Conservation (phyloP, 2,329 filamentous ascomycete species). For the Curvularia sp. region DNA sequence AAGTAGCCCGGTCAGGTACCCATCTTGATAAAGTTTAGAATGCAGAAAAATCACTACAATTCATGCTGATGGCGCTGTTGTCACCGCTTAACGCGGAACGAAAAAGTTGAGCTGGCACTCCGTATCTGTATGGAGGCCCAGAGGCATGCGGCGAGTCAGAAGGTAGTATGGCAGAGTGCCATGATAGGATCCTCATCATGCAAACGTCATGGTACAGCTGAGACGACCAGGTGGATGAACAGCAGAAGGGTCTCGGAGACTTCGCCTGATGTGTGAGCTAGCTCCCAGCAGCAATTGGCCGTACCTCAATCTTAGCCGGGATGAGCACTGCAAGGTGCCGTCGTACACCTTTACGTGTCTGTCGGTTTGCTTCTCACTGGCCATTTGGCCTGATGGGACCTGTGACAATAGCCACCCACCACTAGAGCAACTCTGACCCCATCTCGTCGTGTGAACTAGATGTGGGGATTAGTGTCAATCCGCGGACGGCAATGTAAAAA, state of each 20-base stretch:
- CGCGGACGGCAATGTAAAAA: not conserved
- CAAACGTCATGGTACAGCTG: conserved; percentile 4
- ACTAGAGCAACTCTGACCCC: not conserved
- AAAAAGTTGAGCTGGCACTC: not conserved
- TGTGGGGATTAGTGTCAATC: not conserved
- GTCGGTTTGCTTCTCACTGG: not conserved
- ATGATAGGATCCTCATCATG: not conserved
- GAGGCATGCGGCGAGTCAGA: conserved; percentile 5
- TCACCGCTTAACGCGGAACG: conserved; percentile 11
- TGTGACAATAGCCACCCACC: not conserved
- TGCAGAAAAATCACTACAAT: conserved; percentile 3
- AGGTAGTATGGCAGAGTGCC: not conserved
- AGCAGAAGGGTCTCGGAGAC: conserved; percentile 8
- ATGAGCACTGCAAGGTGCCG: not conserved
- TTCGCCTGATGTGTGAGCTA: not conserved
- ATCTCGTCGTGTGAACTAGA: not conserved
- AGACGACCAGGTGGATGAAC: conserved; percentile 1
- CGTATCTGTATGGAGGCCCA: not conserved
- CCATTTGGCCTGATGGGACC: not conserved
- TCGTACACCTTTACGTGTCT: not conserved
- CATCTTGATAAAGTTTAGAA: conserved; percentile 1
- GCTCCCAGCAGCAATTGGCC: not conserved
- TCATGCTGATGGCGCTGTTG: conserved; percentile 2
- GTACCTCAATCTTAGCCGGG: not conserved
- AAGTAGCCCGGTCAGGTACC: conserved; percentile 10